phyloP scores from a whole-genome alignment of 257 asterid species.

The Solanum commersonii region DNA sequence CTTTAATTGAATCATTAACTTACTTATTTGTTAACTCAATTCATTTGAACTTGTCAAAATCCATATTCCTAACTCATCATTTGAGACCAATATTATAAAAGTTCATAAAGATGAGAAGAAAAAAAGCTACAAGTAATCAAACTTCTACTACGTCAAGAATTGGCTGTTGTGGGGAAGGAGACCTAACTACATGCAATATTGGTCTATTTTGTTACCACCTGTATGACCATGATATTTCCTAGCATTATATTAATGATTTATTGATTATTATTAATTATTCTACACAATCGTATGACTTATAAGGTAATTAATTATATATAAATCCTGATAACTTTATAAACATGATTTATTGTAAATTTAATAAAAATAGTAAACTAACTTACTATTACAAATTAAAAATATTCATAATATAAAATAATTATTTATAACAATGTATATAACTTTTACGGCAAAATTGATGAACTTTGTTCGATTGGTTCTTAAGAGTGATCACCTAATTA shows the following conservation, averaged over 20 bases:
- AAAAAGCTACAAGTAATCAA: neutral
- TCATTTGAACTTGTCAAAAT: neutral
- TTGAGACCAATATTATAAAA: neutral
- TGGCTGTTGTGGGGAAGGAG: neutral
- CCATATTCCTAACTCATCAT: no score
- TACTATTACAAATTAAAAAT: neutral
- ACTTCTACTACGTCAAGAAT: neutral
- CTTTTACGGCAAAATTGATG: neutral
- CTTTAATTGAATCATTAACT: no score
- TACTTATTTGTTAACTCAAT: neutral
- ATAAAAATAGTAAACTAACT: neutral
- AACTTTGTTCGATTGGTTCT: neutral
- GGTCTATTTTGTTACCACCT: neutral
- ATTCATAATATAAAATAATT: no score
- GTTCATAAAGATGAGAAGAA: neutral
- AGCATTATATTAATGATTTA: neutral
- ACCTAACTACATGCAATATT: neutral
- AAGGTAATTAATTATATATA: neutral
- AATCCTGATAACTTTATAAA: neutral
- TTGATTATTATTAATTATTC: neutral
- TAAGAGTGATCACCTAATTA: no score
- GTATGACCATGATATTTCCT: neutral
- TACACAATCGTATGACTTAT: neutral
- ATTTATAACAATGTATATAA: no score
- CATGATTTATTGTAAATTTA: neutral